Base-by-base conservation (phyloP, 352 stramenopile genomes). In the Pythium plurisporium region DNA sequence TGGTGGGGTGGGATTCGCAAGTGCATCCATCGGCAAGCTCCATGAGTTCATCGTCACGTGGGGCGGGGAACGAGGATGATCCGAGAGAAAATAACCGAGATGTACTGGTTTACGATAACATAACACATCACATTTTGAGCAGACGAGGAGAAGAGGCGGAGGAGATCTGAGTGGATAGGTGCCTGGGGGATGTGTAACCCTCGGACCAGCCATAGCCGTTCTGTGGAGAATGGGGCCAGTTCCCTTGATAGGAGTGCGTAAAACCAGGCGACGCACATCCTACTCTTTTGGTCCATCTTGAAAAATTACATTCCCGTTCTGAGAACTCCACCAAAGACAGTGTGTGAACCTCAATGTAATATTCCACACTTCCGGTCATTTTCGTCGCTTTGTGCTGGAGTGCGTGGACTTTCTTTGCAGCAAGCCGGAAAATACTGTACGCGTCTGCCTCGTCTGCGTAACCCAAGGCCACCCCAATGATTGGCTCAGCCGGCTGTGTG, bases 401-500 rank as follows among this genome's bases (percentile, higher is more conserved):
- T n/a, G n/a, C 47, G 10, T 41, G 8, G 19, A 43, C 33, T 45
- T 23, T 42, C n/a, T 42, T 31, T 41, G 26, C 20, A 19, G 15
- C 33, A 46, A 38, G 26, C 15, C 25, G 15, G 25, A 58, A 31
- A 45, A 7, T n/a, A n/a, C n/a, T n/a, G n/a, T n/a, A n/a, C n/a
- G n/a, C n/a, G n/a, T n/a, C 19, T 25, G 30, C 8, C 43, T 33
- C 29, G 30, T 52, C 42, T 59, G 40, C 42, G 29, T 2, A 20
- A 8, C 42, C 17, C 4, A 17, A 15, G 15, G 12, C 15, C 12
- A 9, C 17, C 19, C 12, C 36, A 36, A 41, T 55, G 55, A 62
- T 62, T 62, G 55, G 55, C 34, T 55, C 9, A 29, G 12, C 34
- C n/a, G 43, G 45, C 3, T 22, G 17, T 48, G 52, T 53, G 53